Evolutionary conservation across 164 flowering plant species (phyloP).

Genomic region (Chimonanthus praecox): DNA sequence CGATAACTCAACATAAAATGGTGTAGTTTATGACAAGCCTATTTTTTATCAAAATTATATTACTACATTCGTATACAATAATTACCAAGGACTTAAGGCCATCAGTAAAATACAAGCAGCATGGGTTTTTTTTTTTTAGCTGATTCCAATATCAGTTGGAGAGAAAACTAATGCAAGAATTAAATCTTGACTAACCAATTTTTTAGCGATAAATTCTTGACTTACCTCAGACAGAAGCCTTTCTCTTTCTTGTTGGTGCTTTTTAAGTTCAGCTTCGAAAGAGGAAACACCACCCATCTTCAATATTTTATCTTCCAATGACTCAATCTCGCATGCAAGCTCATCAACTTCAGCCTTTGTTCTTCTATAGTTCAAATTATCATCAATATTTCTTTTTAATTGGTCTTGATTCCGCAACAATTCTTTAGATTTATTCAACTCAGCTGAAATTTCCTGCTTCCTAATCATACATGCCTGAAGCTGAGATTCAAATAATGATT

Average conservation of each 20-base stretch:
- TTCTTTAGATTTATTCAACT: conserved; percentile 55
- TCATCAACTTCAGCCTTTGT: conserved; percentile 68
- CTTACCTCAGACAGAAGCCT: conserved; percentile 82
- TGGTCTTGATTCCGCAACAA: conserved; percentile 51
- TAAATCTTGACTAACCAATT: background rate
- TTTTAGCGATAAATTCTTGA: too few relatives aligned
- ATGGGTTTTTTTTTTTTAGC: background rate
- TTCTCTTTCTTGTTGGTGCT: conserved; percentile 65
- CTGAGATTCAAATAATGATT: conserved; percentile 45
- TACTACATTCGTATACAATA: background rate
- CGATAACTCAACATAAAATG: background rate
- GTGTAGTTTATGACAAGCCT: background rate
- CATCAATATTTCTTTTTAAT: conserved; percentile 75
- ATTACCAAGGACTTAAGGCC: background rate
- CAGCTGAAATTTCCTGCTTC: conserved; percentile 50
- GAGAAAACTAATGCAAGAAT: background rate
- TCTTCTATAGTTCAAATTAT: conserved; percentile 74
- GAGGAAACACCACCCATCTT: conserved; percentile 63
- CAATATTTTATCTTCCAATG: conserved; percentile 58
- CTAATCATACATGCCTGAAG: conserved; percentile 45
- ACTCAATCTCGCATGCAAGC: conserved; percentile 64
- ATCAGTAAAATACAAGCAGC: background rate
- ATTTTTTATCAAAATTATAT: background rate
- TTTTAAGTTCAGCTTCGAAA: conserved; percentile 54
- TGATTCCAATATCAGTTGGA: background rate